phyloP scores from a whole-genome alignment of 176 grass and related monocot genomes.

The Panicum miliaceum region DNA sequence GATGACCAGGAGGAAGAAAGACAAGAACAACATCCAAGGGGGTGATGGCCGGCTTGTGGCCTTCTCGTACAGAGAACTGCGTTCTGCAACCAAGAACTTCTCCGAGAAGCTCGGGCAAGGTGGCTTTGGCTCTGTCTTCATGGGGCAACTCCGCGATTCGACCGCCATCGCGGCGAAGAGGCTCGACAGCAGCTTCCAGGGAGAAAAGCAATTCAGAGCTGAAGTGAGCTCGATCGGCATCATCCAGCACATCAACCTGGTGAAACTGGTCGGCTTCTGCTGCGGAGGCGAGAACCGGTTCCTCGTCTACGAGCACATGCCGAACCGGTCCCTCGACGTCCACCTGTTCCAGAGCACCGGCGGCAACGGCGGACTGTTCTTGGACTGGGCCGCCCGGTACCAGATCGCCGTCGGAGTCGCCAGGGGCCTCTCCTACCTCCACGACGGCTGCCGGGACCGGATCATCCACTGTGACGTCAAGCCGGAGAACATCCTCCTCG shows the following conservation, averaged over 20 bases:
- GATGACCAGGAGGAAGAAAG: neutral
- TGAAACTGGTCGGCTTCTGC: conserved; percentile 57
- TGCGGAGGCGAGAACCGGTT: conserved; percentile 35
- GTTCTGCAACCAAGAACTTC: conserved; percentile 43
- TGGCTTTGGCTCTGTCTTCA: conserved; percentile 53
- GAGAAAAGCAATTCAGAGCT: conserved; percentile 57
- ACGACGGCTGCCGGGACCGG: conserved; percentile 51
- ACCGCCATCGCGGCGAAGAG: conserved; percentile 48
- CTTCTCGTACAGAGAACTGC: conserved; percentile 45
- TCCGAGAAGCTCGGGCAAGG: conserved; percentile 46
- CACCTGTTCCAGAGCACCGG: conserved; percentile 28
- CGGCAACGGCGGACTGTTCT: neutral
- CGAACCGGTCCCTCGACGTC: conserved; percentile 50
- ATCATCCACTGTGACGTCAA: conserved; percentile 68
- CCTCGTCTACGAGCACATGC: conserved; percentile 59
- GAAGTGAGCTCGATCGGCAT: conserved; percentile 62
- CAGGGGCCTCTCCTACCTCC: conserved; percentile 51
- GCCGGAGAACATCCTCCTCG: conserved; percentile 63
- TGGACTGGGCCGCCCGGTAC: conserved; percentile 49
- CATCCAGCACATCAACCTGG: conserved; percentile 51
- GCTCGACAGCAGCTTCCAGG: conserved; percentile 45
- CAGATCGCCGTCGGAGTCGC: conserved; percentile 37
- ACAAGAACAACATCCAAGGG: neutral
- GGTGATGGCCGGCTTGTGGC: neutral
- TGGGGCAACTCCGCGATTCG: conserved; percentile 13